phyloP scores from a whole-genome alignment of 2,329 filamentous ascomycete species.

The Ceratocystis ficicola region DNA sequence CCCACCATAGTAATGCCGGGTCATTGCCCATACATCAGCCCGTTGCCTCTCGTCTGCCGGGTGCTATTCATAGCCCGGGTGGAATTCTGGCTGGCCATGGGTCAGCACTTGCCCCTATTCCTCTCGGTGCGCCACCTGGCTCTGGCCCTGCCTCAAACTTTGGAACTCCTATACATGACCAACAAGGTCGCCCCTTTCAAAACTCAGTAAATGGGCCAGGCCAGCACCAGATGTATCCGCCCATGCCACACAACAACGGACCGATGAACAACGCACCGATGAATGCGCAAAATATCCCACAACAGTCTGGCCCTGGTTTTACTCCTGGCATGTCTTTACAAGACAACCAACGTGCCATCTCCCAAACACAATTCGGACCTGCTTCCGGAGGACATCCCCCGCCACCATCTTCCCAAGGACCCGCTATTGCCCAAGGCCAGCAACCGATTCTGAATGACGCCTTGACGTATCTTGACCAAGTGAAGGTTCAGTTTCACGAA shows the following conservation, averaged over 20 bases:
- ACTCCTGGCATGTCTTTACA: slow-evolving; percentile 27
- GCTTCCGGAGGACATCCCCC: slow-evolving; percentile 26
- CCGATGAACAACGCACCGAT: slow-evolving; percentile 40
- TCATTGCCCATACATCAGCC: slow-evolving; percentile 91
- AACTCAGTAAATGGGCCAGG: slow-evolving; percentile 37
- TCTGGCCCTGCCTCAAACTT: slow-evolving; percentile 36
- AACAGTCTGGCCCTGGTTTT: slow-evolving; percentile 23
- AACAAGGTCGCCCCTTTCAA: slow-evolving; percentile 40
- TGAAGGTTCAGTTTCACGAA: slow-evolving; percentile 95
- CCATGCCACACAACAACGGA: slow-evolving; percentile 40
- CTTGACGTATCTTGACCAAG: slow-evolving; percentile 91
- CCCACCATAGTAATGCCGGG: slow-evolving; percentile 76
- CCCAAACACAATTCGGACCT: slow-evolving; percentile 21
- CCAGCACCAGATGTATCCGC: slow-evolving; percentile 47
- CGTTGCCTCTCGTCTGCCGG: slow-evolving; percentile 67
- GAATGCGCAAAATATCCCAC: slow-evolving; percentile 47
- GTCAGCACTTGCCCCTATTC: slow-evolving; percentile 42
- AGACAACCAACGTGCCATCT: slow-evolving; percentile 29
- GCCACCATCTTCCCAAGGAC: slow-evolving; percentile 28
- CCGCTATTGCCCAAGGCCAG: slow-evolving; percentile 33
- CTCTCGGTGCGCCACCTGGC: slow-evolving; percentile 41
- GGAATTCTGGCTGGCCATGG: slow-evolving; percentile 69
- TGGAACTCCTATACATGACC: slow-evolving; percentile 43
- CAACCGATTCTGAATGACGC: slow-evolving; percentile 49
- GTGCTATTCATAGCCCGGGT: slow-evolving; percentile 82